phyloP scores from a whole-genome alignment of 2,329 filamentous ascomycete genomes.

The Helotiales sp. region DNA sequence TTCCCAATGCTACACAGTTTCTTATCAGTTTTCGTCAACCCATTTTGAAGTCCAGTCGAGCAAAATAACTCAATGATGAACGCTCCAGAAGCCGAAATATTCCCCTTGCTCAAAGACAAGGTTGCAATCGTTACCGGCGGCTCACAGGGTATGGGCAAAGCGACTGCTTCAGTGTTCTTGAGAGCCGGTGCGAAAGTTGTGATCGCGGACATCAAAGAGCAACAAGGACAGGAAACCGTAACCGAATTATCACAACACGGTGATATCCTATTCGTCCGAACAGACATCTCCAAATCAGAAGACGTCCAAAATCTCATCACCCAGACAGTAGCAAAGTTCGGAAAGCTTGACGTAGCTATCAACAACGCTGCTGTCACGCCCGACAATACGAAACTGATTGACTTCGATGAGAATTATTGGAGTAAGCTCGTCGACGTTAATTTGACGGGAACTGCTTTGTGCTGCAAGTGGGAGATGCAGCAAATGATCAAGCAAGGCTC shows the following conservation, averaged over 20 bases:
- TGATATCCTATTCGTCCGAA: neutral
- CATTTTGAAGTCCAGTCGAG: too few species aligned
- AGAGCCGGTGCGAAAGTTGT: neutral
- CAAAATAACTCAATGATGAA: too few species aligned
- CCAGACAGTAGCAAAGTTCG: neutral
- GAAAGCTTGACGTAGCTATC: neutral
- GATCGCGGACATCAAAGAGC: neutral
- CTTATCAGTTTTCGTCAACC: too few species aligned
- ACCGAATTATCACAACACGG: neutral
- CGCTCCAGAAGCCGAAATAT: neutral
- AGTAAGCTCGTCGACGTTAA: neutral
- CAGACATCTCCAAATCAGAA: neutral
- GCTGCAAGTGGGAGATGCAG: neutral
- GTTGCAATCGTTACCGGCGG: neutral
- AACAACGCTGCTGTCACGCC: neutral
- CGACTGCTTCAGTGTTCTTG: neutral
- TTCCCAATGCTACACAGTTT: too few species aligned
- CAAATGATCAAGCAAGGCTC: neutral
- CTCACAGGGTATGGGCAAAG: neutral
- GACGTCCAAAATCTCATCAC: neutral
- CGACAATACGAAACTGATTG: neutral
- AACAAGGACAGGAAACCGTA: neutral
- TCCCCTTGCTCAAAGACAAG: neutral
- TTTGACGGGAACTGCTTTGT: neutral
- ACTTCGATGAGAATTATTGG: neutral